Base-by-base conservation (phyloP, 1,284 basidiomycete species). In the Porogramme epimiltina region DNA sequence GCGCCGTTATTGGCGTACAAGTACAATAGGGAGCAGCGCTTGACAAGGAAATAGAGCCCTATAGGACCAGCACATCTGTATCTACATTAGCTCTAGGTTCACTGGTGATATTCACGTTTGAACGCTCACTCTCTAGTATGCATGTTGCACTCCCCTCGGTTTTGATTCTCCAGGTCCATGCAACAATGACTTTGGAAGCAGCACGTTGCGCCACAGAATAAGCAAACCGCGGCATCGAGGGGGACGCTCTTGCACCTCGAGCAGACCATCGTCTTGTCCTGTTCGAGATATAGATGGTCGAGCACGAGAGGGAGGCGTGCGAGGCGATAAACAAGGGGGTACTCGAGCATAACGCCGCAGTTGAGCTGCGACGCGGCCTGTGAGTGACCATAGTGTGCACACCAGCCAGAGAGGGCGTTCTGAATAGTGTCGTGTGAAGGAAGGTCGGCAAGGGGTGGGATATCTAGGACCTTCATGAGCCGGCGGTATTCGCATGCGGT, bases 161-260 rank as follows among this genome's bases (percentile, higher is more conserved):
- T 70, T 47, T 81, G 73, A 38, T 74, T 76, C 42, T 93, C 88
- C 22, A 74, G 64, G 61, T 95, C 91, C 60, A 81, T 79, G 69
- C 96, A 99, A 66, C 96, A 99, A 63, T 95, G 90, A 59, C 91
- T 92, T 66, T 95, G 92, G 73, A 95, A 83, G 67, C 97, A 99
- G 8, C 93, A 86, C 16, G 90, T 84, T 40, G 85, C 78, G 1
- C 96, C 96, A 63, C 97, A 99, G 45, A 95, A 78, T 54, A 98
- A 71, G 68, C 96, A 99, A 3, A 99, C 84, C 0, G 95, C 96
- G 8, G 93, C 92, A 63, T 93, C 93, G 4, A 80, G 74, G 0
- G 96, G 95, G 6, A 91, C 82, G 0, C 86, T 90, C 42, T 82
- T 78, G 70, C 96, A 99, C 33, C 83, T 80, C 36, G 73, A 71